Conservation (phyloP, 2,329 filamentous ascomycete species). For the Trichoderma lentiforme region DNA sequence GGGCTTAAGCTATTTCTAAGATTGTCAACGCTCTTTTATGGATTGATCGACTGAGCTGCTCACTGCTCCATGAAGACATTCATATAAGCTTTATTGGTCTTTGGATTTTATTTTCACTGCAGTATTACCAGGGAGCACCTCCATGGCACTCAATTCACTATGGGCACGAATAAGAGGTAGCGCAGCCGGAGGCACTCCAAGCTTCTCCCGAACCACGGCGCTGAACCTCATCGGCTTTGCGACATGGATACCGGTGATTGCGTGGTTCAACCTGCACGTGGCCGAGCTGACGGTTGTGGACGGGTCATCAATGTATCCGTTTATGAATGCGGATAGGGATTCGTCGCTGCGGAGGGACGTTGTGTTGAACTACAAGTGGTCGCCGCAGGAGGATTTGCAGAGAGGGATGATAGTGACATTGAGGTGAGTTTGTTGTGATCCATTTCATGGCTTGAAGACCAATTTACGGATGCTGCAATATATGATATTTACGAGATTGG, state of each 20-base stretch:
- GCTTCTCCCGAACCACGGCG: conserved; percentile 35
- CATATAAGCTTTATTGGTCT: neutral
- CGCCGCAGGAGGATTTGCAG: conserved; percentile 54
- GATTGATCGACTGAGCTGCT: neutral
- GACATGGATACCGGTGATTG: conserved; percentile 60
- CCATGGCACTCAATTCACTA: conserved; percentile 36
- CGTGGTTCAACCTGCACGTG: conserved; percentile 60
- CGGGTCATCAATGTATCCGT: conserved; percentile 73
- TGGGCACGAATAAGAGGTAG: conserved; percentile 34
- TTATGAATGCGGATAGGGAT: conserved; percentile 65
- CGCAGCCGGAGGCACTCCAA: conserved; percentile 22
- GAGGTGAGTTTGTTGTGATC: conserved; percentile 44
- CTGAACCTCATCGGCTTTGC: conserved; percentile 51
- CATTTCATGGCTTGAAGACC: neutral
- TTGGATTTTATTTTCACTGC: no score
- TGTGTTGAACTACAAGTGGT: conserved; percentile 58
- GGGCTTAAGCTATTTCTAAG: neutral
- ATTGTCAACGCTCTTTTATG: neutral
- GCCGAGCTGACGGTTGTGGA: conserved; percentile 56
- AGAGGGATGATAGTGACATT: conserved; percentile 75
- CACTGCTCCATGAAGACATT: neutral
- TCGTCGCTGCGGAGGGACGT: conserved; percentile 52
- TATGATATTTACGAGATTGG: neutral
- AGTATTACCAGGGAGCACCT: neutral
- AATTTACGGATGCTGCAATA: neutral